phyloP scores from a whole-genome alignment of 345 rosid species.

The Chamaenerion angustifolium region DNA sequence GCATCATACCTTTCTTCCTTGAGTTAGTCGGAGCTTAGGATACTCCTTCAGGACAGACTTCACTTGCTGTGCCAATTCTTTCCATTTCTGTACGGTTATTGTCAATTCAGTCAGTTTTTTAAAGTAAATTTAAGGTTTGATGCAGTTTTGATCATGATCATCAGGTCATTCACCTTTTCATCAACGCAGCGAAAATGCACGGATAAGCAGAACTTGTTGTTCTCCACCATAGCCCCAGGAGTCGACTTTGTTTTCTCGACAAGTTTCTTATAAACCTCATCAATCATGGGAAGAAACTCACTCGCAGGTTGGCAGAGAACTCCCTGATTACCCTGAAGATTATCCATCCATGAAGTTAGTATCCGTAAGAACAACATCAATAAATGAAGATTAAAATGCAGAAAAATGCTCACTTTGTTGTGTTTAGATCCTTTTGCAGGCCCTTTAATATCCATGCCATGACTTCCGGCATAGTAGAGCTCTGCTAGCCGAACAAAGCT shows the following conservation, averaged over 20 bases:
- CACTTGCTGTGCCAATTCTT: conserved; percentile 47
- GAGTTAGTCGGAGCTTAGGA: conserved; percentile 59
- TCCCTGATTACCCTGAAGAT: conserved; percentile 26
- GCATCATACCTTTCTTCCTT: conserved; percentile 87
- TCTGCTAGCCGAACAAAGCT: conserved; percentile 63
- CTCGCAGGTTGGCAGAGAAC: conserved; percentile 73
- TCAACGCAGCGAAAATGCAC: conserved; percentile 91
- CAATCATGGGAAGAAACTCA: conserved; percentile 77
- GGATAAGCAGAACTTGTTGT: conserved; percentile 88
- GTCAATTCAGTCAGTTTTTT: too few relatives aligned
- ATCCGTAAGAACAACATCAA: too few relatives aligned
- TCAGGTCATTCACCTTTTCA: conserved; percentile 36
- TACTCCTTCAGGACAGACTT: conserved; percentile 39
- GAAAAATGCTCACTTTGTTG: conserved; percentile 24
- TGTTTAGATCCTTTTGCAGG: conserved; percentile 38
- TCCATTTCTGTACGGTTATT: conserved; percentile 43
- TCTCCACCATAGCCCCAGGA: conserved; percentile 72
- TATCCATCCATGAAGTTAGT: not conserved
- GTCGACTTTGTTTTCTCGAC: conserved; percentile 53
- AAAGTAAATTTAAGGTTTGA: too few relatives aligned
- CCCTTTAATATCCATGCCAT: conserved; percentile 98
- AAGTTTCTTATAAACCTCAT: conserved; percentile 43
- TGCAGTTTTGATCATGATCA: too few relatives aligned
- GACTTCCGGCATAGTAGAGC: conserved; percentile 93
- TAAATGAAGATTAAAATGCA: too few relatives aligned